Conservation (phyloP, 306 rosid species). For the Quercus mongolica region DNA sequence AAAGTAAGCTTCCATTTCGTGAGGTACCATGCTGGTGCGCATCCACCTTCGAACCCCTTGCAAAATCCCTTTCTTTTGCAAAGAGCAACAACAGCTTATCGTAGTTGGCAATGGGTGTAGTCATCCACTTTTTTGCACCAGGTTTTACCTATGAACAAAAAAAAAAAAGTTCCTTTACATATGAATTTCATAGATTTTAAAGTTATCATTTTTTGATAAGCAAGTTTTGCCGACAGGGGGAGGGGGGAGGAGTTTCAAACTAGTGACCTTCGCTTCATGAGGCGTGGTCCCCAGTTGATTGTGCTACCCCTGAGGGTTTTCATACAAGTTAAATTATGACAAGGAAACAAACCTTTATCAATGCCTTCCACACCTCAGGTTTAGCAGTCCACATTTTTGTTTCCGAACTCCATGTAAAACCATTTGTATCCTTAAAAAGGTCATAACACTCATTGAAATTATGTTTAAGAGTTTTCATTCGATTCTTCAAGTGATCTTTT, state of each 20-base stretch:
- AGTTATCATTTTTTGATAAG: too few species aligned
- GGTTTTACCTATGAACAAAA: slow-evolving; percentile 13
- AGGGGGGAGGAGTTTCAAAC: too few species aligned
- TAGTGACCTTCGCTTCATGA: too few species aligned
- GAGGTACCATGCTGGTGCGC: not conserved
- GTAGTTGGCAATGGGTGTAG: slow-evolving; percentile 25
- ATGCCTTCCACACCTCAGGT: slow-evolving; percentile 23
- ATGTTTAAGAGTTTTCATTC: slow-evolving; percentile 26
- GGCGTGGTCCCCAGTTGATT: too few species aligned
- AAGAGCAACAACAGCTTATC: slow-evolving; percentile 20
- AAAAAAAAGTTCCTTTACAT: not conserved
- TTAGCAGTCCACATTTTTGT: slow-evolving; percentile 28
- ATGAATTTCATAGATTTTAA: too few species aligned
- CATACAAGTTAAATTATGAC: not conserved
- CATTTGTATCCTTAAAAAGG: slow-evolving; percentile 17
- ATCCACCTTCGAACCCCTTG: not conserved
- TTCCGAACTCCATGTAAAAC: slow-evolving; percentile 13
- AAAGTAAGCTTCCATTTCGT: not conserved
- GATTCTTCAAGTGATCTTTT: slow-evolving; percentile 27
- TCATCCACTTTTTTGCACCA: slow-evolving; percentile 28
- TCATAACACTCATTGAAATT: slow-evolving; percentile 22
- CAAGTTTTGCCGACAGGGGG: too few species aligned
- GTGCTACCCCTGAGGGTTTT: not conserved
- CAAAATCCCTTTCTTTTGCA: slow-evolving; percentile 8
- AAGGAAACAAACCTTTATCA: slow-evolving; percentile 9